Percentiles rank a stretch among this genome's conserved stretches.
phyloP scores from a whole-genome alignment of 2,329 filamentous ascomycete genomes.

The Fusarium sp. region DNA sequence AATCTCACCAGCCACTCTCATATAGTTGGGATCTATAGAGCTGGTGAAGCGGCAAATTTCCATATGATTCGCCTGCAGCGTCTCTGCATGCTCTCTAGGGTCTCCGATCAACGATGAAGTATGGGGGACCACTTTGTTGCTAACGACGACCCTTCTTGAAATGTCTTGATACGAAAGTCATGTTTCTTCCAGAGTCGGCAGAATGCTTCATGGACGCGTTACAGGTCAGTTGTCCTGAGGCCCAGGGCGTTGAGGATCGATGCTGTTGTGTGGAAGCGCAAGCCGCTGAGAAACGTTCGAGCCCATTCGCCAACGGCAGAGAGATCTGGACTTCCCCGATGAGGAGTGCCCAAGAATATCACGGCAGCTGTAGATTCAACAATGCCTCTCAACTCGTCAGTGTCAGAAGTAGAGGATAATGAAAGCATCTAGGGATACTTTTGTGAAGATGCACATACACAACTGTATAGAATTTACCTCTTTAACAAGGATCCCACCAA shows the following conservation, averaged over 20 bases:
- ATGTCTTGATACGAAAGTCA: constrained; percentile 31
- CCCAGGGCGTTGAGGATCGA: constrained; percentile 18
- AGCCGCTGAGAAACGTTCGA: constrained; percentile 32
- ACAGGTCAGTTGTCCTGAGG: constrained; percentile 19
- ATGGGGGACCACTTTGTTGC: constrained; percentile 28
- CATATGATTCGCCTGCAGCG: constrained; percentile 26
- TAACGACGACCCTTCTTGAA: constrained; percentile 27
- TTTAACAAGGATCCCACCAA: constrained; percentile 24
- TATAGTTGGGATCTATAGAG: constrained; percentile 13
- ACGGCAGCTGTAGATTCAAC: constrained; percentile 42
- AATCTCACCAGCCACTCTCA: constrained; percentile 28
- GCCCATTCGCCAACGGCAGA: constrained; percentile 24
- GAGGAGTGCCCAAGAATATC: constrained; percentile 52
- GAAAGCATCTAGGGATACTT: constrained; percentile 18
- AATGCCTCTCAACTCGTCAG: constrained; percentile 23
- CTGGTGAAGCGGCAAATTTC: constrained; percentile 18
- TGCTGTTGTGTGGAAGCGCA: constrained; percentile 17
- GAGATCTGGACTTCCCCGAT: constrained; percentile 44
- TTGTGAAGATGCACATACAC: background rate
- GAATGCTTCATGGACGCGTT: constrained; percentile 24
- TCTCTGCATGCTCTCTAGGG: constrained; percentile 23
- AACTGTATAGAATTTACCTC: constrained; percentile 1
- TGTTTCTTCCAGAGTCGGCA: constrained; percentile 14
- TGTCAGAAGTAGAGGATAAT: background rate
- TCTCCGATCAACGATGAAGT: constrained; percentile 23